Evolutionary conservation across 768 basidiomycete genomes (phyloP), one percentile per base, ranked within the genome.

Genomic region (Hemileccinum impolitum): DNA sequence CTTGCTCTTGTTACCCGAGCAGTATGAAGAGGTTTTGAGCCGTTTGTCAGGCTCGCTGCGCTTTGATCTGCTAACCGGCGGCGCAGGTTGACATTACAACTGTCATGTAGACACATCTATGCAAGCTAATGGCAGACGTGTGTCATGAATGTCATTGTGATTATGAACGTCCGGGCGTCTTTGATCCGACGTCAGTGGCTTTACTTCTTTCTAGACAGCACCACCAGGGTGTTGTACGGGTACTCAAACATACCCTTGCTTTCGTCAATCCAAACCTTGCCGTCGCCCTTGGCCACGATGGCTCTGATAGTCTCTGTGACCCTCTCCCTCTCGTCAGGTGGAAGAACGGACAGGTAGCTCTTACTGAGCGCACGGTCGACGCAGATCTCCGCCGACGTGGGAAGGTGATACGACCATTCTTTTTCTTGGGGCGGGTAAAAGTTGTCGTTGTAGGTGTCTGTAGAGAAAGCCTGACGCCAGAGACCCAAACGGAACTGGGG

Each of bases 401-500:
- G 71, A 11, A 87, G 64, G 6, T 66, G 57, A 58, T 84, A 84
- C 1, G 60, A 49, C 76, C 81, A 87, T 25, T 67, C 59, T 52
- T 75, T 72, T 60, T 88, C 81, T 50, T 82, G 69, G 1, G 77
- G 82, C 3, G 76, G 64, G 48, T 78, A 65, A 67, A 94, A 96
- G 47, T 67, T 65, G 39, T 70, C 62, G 47, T 70, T 57, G 66
- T 93, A 95, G 10, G 78, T 72, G 1, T 70, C 60, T 0, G 83
- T 84, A 15, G 81, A 72, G 63, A 90, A 95, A 5, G 77, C 70
- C 48, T 77, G 70, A 17, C 83, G 80, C 92, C 93, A 94, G 21
- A 84, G 73, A 23, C 74, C 78, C 18, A 83, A 76, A 40, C 88
- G 85, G 70, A 85, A 93, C 59, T 95, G 93, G 2, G 94, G 94